Conservation (phyloP, 2,329 filamentous ascomycete genomes). For the Colletotrichum tamarilloi region DNA sequence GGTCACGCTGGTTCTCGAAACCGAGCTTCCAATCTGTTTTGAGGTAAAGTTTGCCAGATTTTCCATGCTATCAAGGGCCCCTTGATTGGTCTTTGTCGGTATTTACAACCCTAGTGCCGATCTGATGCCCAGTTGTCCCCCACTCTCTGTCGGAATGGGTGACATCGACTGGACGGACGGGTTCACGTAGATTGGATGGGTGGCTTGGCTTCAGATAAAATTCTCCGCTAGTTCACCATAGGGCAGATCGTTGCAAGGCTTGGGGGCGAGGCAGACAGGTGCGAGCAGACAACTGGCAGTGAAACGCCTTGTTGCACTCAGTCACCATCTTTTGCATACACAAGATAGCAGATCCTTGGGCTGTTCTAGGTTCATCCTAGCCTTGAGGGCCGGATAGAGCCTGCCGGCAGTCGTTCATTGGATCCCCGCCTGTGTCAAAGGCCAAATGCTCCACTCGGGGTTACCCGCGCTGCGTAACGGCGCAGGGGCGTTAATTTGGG, state of each 20-base stretch:
- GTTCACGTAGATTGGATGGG: constrained; percentile 13
- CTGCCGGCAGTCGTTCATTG: not conserved
- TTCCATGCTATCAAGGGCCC: not conserved
- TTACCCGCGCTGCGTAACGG: constrained; percentile 12
- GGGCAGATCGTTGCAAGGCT: constrained; percentile 19
- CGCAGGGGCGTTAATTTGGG: not conserved
- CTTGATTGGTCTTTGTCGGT: constrained; percentile 12
- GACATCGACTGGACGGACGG: not conserved
- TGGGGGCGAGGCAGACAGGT: constrained; percentile 19
- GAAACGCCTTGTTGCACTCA: constrained; percentile 15
- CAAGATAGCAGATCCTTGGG: not conserved
- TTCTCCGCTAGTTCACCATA: constrained; percentile 19
- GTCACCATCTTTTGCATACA: not conserved
- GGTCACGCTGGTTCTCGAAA: not conserved
- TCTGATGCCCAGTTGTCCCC: not conserved
- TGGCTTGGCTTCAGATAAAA: constrained; percentile 28
- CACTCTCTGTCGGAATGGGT: not conserved
- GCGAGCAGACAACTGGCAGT: not conserved
- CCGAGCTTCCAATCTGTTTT: constrained; percentile 20
- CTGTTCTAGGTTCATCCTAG: not conserved
- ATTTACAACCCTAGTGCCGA: constrained; percentile 20
- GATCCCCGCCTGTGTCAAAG: not conserved
- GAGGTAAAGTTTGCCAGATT: constrained; percentile 3
- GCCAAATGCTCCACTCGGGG: constrained; percentile 12
- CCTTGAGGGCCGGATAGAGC: not conserved